Conservation (phyloP, 2,329 filamentous ascomycete species). For the Penicillium italicum region DNA sequence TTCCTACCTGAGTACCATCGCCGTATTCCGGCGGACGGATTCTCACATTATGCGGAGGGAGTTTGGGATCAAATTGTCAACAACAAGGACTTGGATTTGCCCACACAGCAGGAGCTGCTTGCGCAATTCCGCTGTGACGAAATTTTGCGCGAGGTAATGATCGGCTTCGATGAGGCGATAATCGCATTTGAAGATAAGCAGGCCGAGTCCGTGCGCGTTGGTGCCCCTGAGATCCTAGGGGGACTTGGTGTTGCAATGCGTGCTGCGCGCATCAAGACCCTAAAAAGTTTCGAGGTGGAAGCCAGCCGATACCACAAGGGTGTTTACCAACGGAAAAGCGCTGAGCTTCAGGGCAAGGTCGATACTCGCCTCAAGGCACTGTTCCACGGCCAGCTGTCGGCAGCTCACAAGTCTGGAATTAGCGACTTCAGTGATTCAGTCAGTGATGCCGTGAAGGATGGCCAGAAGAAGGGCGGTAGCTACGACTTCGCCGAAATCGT, state of each 20-base stretch:
- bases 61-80: slow-evolving; percentile 98
- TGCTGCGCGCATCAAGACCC: slow-evolving; percentile 64
- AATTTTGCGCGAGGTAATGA: slow-evolving; percentile 82
- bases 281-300: slow-evolving; percentile 83
- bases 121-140: slow-evolving; percentile 98
- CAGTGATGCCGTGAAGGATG: slow-evolving; percentile 77
- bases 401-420: slow-evolving; percentile 85
- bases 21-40: slow-evolving; percentile 94
- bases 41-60: slow-evolving; percentile 86
- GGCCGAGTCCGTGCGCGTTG: slow-evolving; percentile 67
- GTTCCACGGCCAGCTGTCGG: slow-evolving; percentile 81
- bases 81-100: slow-evolving; percentile 96
- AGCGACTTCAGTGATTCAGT: slow-evolving; percentile 83
- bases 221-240: slow-evolving; percentile 67
- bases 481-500: slow-evolving; percentile 98
- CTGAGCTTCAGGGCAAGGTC: slow-evolving; percentile 80
- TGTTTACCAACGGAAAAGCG: slow-evolving; percentile 80
- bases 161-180: slow-evolving; percentile 78
- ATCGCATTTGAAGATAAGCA: slow-evolving; percentile 82
- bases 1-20: slow-evolving; percentile 94
- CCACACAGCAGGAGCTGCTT: slow-evolving; percentile 92
- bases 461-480: slow-evolving; percentile 82
- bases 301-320: slow-evolving; percentile 96
- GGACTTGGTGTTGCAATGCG: slow-evolving; percentile 73
- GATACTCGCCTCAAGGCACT: slow-evolving; percentile 84